Conservation (phyloP, 2,329 filamentous ascomycete genomes). For the Neoarthrinium moseri region DNA sequence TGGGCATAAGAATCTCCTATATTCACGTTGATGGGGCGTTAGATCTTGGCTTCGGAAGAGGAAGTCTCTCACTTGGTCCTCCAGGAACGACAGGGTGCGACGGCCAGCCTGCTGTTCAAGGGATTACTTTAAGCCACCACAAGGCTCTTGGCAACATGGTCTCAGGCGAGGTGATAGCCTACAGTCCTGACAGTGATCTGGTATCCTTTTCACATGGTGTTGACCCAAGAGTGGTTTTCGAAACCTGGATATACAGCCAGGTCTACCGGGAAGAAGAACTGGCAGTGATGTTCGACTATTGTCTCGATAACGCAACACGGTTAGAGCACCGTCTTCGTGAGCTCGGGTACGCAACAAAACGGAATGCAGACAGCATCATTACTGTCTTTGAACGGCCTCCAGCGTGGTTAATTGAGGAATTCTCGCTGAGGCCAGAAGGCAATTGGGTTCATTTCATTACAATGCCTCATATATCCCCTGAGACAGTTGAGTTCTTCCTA, state of each 20-base stretch:
- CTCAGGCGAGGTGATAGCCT: conserved; percentile 13
- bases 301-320: conserved; percentile 6
- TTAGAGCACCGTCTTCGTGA: background rate
- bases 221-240: conserved; percentile 11
- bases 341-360: too few relatives aligned
- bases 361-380: too few relatives aligned
- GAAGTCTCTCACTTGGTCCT: too few relatives aligned
- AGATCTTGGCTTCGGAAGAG: too few relatives aligned
- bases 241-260: conserved; percentile 12
- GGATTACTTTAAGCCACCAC: conserved; percentile 14
- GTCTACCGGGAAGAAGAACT: conserved; percentile 6
- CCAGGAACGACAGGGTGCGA: conserved; percentile 8
- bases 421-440: too few relatives aligned
- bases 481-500: too few relatives aligned
- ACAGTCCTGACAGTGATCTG: conserved; percentile 5
- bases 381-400: too few relatives aligned
- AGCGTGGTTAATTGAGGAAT: too few relatives aligned
- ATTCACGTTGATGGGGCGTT: too few relatives aligned
- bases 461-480: too few relatives aligned
- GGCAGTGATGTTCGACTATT: conserved; percentile 4
- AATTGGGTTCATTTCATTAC: too few relatives aligned
- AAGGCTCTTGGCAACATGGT: conserved; percentile 13
- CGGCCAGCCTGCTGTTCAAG: conserved; percentile 9
- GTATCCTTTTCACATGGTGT: background rate
- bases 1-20: too few relatives aligned